Evolutionary conservation across 2,329 filamentous ascomycete genomes (phyloP), one percentile per base, ranked within the genome.

Genomic region (Shiraia bambusicola): DNA sequence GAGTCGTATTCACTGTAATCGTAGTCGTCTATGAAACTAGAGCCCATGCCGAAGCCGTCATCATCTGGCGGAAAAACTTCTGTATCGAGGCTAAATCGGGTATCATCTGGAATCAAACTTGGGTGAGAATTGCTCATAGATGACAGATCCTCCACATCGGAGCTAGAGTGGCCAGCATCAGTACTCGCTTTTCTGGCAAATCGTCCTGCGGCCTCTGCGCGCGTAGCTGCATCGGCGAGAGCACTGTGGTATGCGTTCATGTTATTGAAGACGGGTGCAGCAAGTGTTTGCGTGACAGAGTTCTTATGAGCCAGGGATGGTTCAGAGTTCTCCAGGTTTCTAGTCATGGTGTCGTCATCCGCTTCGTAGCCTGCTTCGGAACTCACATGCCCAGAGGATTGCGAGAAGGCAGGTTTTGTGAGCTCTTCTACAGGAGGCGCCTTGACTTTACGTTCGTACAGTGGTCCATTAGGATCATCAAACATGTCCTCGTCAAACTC

Each of bases 161-260:
- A 47, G 38, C 42, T 54, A 54, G 46, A 28, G 6, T 54, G 52
- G 3, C 51, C 55, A 2, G 50, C 49, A 29, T 64, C 74, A 17
- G 72, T 65, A 53, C 78, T 81, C 24, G 71, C 69, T 19, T 80
- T 77, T 11, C 88, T 78, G 12, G 80, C 75, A 54, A 95, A 92
- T 42, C 87, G 84, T 2, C 88, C 88, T 27, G 84, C 84, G 1
- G 82, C 82, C 15, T 83, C 86, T 5, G 90, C 89, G 61, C 85
- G 78, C 47, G 86, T 84, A 8, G 89, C 86, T 6, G 90, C 92
- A 33, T 87, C 84, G 2, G 88, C 89, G 4, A 97, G 76, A 1
- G 90, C 89, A 37, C 86, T 86, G 61, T 95, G 90, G 58, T 96
- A 92, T 1, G 82, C 85, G 29, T 82, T 82, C 14, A 87, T 71